Percentiles rank a stretch among this genome's conserved stretches.
phyloP scores from a whole-genome alignment of 495 filamentous ascomycete genomes.

The Chaetomium cochliodes region DNA sequence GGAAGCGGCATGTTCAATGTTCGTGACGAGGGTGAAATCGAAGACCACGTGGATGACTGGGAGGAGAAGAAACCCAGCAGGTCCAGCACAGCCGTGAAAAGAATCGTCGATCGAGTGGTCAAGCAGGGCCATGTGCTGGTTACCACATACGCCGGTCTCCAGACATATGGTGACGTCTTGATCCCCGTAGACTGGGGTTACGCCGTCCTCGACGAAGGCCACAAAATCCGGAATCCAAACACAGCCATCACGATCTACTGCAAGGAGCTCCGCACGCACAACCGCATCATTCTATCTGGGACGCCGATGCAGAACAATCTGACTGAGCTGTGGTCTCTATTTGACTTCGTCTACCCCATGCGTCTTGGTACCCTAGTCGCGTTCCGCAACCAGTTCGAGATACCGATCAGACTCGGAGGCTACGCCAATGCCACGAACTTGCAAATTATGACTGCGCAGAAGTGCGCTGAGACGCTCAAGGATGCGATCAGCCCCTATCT shows the following conservation, averaged over 20 bases:
- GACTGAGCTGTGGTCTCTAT: slow-evolving; percentile 96
- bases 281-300: slow-evolving; percentile 89
- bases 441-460: slow-evolving; percentile 85
- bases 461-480: slow-evolving; percentile 86
- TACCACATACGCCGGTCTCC: slow-evolving; percentile 90
- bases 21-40: slow-evolving; percentile 64
- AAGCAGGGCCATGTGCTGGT: slow-evolving; percentile 87
- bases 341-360: slow-evolving; percentile 97
- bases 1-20: slow-evolving; percentile 94
- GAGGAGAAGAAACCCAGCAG: slow-evolving; percentile 42
- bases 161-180: slow-evolving; percentile 76
- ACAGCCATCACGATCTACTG: slow-evolving; percentile 86
- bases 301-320: slow-evolving; percentile 99
- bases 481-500: slow-evolving; percentile 89
- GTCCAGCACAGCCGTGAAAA: slow-evolving; percentile 62
- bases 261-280: slow-evolving; percentile 83
- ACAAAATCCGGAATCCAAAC: slow-evolving; percentile 96
- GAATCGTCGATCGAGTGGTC: slow-evolving; percentile 78
- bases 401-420: slow-evolving; percentile 85
- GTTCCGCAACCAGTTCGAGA: slow-evolving; percentile 86
- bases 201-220: slow-evolving; percentile 92
- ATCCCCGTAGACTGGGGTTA: slow-evolving; percentile 85
- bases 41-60: slow-evolving; percentile 59
- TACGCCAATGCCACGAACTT: slow-evolving; percentile 92
- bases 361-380: slow-evolving; percentile 85